These are phyloP conservation scores for Acanthochlamys bracteata DNA, from an alignment of 106 monocot species.

Conservation along the genomic window DNA sequence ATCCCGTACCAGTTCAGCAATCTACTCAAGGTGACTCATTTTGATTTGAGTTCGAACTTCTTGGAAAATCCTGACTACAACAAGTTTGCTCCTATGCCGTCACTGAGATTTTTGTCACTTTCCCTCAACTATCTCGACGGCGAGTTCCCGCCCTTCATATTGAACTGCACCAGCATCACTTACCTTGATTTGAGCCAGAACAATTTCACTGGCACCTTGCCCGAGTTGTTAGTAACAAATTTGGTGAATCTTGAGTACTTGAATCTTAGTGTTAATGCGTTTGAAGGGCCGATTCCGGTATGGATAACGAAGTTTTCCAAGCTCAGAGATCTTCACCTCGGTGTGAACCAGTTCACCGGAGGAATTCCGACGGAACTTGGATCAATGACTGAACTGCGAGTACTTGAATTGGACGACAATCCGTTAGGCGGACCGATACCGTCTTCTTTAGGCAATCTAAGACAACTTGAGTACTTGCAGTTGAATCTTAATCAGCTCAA, in stretches of 20 bases:
- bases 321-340: conserved; percentile 40
- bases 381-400: conserved; percentile 19
- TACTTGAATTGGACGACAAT: conserved; percentile 31
- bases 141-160: conserved; percentile 43
- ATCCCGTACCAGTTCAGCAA: conserved; percentile 38
- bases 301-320: conserved; percentile 21
- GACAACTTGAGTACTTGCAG: conserved; percentile 24
- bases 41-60: conserved; percentile 46
- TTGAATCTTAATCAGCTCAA: conserved; percentile 17
- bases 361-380: conserved; percentile 31
- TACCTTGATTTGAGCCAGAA: conserved; percentile 51
- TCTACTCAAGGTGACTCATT: conserved; percentile 26
- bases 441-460: conserved; percentile 34
- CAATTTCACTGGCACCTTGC: conserved; percentile 31
- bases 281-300: conserved; percentile 40
- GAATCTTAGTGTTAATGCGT: conserved; percentile 43
- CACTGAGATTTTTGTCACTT: conserved; percentile 32
- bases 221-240: conserved; percentile 13
- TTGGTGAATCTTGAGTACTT: conserved; percentile 39
- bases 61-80: conserved; percentile 25
- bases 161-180: conserved; percentile 41
- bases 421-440: conserved; percentile 40
- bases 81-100: conserved; percentile 30
- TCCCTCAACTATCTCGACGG: conserved; percentile 19
- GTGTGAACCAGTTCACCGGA: conserved; percentile 27